Conservation (phyloP, 202 grass and related monocot species). For the Carex arenaria region DNA sequence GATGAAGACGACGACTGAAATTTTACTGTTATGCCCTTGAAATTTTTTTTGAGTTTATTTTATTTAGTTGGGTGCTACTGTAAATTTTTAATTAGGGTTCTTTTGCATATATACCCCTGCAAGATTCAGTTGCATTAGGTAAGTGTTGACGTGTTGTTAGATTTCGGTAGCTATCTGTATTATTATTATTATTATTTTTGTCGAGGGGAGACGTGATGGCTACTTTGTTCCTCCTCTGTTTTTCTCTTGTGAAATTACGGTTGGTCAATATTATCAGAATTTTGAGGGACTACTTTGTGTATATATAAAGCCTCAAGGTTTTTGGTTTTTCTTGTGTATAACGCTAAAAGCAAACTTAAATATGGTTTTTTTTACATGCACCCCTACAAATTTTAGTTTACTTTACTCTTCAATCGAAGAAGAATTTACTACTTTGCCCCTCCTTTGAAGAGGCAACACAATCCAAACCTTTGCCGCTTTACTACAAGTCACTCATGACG, state of each 20-base stretch:
- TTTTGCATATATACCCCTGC: slow-evolving; percentile 12
- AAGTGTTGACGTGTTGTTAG: background rate
- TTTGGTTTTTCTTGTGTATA: background rate
- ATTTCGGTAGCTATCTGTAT: background rate
- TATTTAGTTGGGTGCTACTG: background rate
- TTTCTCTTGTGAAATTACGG: background rate
- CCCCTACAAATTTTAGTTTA: background rate
- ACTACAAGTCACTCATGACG: background rate
- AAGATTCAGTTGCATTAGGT: background rate
- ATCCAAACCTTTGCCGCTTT: background rate
- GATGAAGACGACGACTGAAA: slow-evolving; percentile 39
- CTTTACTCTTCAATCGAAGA: background rate
- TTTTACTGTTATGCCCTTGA: background rate
- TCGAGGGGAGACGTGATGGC: background rate
- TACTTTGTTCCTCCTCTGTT: background rate
- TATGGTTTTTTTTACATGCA: background rate
- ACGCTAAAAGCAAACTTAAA: background rate
- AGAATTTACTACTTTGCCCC: background rate
- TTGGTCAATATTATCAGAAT: background rate
- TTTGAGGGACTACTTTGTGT: background rate
- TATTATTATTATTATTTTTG: background rate
- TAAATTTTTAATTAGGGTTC: background rate
- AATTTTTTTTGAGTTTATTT: background rate
- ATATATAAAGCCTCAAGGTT: background rate
- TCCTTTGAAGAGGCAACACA: background rate